phyloP scores from a whole-genome alignment of 2,329 filamentous ascomycete species.

The Ophiocordyceps polyrhachis-furcata region DNA sequence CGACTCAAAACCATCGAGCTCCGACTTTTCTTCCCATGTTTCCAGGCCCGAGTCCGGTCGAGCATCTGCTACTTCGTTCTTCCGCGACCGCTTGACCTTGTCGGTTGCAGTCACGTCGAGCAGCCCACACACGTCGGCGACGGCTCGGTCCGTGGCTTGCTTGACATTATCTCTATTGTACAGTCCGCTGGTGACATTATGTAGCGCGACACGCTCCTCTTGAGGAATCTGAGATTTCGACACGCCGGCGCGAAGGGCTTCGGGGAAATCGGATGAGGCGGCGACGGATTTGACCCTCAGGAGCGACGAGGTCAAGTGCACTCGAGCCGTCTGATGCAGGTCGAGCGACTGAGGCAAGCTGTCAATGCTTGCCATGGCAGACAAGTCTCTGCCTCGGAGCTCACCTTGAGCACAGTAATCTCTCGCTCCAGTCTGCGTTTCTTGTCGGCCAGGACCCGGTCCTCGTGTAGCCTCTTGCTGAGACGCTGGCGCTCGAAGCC shows the following conservation, averaged over 20 bases:
- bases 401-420: slow-evolving; percentile 33
- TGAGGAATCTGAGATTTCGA: slow-evolving; percentile 31
- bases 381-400: neutral
- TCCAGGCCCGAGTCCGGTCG: slow-evolving; percentile 2
- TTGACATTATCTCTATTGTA: slow-evolving; percentile 33
- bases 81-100: slow-evolving; percentile 13
- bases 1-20: slow-evolving; percentile 18
- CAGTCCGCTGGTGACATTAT: slow-evolving; percentile 40
- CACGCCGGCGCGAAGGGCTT: slow-evolving; percentile 24
- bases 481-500: slow-evolving; percentile 65
- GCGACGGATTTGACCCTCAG: slow-evolving; percentile 34
- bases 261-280: slow-evolving; percentile 29
- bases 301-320: slow-evolving; percentile 35
- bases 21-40: slow-evolving; percentile 12
- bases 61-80: slow-evolving; percentile 12
- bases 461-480: slow-evolving; percentile 36
- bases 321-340: slow-evolving; percentile 35
- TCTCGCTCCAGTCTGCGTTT: slow-evolving; percentile 43
- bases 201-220: slow-evolving; percentile 30
- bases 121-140: slow-evolving; percentile 27
- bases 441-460: slow-evolving; percentile 26
- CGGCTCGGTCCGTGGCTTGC: slow-evolving; percentile 27
- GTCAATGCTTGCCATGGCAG: neutral
- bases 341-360: slow-evolving; percentile 27
- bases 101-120: slow-evolving; percentile 29